These are phyloP conservation scores for Sphaerobolus stellatus DNA, from an alignment of 1,284 basidiomycete species.

Conservation along the genomic window DNA sequence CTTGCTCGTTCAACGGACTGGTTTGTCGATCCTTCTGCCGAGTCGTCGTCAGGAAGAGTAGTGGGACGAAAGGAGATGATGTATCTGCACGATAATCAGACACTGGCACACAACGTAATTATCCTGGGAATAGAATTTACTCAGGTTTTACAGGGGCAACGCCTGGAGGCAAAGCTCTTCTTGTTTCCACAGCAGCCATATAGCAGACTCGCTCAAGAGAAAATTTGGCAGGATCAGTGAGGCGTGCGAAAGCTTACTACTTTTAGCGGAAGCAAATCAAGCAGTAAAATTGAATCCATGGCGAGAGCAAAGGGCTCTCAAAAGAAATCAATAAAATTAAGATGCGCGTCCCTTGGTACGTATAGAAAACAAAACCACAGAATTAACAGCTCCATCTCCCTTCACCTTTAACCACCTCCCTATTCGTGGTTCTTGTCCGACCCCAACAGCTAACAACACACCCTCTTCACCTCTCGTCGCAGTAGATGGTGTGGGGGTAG, in stretches of 20 bases:
- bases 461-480: conserved; percentile 30
- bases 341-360: not conserved
- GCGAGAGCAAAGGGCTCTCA: not conserved
- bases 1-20: conserved; percentile 30
- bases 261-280: not conserved
- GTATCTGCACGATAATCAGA: conserved; percentile 45
- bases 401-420: conserved; percentile 87
- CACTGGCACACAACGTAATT: not conserved
- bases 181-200: not conserved
- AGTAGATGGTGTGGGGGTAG: conserved; percentile 3
- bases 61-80: conserved; percentile 45
- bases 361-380: conserved; percentile 57
- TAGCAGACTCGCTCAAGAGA: not conserved
- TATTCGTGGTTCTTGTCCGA: conserved; percentile 85
- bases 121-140: conserved; percentile 44
- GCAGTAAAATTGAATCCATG: not conserved
- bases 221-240: not conserved
- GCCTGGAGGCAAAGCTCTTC: conserved; percentile 37
- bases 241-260: not conserved
- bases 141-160: conserved; percentile 75
- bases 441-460: conserved; percentile 71
- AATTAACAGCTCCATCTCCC: conserved; percentile 68
- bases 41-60: conserved; percentile 68
- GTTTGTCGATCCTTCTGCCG: conserved; percentile 64
- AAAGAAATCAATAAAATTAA: not conserved